Evolutionary conservation across 2,329 filamentous ascomycete species (phyloP).

Genomic region (Sphaerulina vaccinii): DNA sequence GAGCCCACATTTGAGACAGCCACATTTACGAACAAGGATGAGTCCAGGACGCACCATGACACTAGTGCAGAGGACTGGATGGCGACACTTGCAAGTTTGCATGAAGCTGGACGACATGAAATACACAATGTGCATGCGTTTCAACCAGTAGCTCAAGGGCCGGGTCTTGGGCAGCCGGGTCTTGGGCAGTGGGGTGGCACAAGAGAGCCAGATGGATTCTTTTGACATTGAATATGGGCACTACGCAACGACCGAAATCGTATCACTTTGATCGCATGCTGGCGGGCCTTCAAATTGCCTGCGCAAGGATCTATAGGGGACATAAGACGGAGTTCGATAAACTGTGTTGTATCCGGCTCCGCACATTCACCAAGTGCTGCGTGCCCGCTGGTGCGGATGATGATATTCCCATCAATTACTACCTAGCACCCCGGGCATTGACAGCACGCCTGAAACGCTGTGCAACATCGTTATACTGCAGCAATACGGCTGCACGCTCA

Average conservation of each 20-base stretch:
- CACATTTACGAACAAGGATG: not conserved
- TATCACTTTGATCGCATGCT: not conserved
- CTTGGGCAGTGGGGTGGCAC: constrained; percentile 13
- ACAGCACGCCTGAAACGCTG: too few species aligned
- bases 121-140: constrained; percentile 14
- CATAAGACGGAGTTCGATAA: too few species aligned
- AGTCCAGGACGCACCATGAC: constrained; percentile 4
- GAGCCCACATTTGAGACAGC: constrained; percentile 1
- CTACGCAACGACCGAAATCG: too few species aligned
- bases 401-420: too few species aligned
- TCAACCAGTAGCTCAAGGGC: constrained; percentile 14
- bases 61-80: constrained; percentile 20
- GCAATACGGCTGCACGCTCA: too few species aligned
- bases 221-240: not conserved
- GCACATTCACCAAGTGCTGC: too few species aligned
- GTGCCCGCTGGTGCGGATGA: not conserved
- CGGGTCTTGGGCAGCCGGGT: constrained; percentile 5
- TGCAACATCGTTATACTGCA: not conserved
- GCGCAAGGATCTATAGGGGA: too few species aligned
- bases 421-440: not conserved
- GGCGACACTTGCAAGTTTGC: constrained; percentile 13
- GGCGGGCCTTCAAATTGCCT: too few species aligned
- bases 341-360: too few species aligned
- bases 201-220: constrained; percentile 2
- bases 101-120: constrained; percentile 12